Conservation (phyloP, 2,329 filamentous ascomycete genomes). For the Grosmannia clavigera region DNA sequence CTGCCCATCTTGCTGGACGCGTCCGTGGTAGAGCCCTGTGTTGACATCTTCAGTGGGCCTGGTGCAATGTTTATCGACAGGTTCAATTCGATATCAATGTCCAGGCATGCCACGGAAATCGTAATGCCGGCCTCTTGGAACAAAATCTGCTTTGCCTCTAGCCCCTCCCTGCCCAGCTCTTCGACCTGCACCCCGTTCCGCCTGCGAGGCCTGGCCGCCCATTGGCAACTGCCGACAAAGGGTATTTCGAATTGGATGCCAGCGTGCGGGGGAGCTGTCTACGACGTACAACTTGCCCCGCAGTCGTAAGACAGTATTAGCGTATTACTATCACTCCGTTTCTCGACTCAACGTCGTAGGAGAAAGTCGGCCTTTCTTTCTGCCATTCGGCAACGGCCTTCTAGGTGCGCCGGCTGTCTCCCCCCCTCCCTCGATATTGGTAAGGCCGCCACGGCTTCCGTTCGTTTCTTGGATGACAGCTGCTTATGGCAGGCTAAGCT, state of each 20-base stretch:
- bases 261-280: conserved; percentile 35
- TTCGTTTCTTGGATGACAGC: too few species aligned
- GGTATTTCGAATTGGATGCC: conserved; percentile 38
- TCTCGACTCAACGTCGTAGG: too few species aligned
- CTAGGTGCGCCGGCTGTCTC: too few species aligned
- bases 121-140: not conserved
- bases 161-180: not conserved
- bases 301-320: not conserved
- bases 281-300: conserved; percentile 18
- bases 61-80: not conserved
- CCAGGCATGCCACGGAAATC: not conserved
- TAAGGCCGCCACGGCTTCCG: too few species aligned
- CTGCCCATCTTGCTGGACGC: not conserved
- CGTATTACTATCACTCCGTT: too few species aligned
- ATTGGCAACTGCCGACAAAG: conserved; percentile 29
- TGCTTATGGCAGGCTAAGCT: not conserved
- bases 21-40: not conserved
- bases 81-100: not conserved
- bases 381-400: too few species aligned
- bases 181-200: not conserved
- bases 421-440: too few species aligned
- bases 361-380: too few species aligned
- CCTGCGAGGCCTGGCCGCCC: conserved; percentile 24
- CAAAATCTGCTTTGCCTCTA: not conserved
- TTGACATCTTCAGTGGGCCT: not conserved